Evolutionary conservation across 257 asterid genomes (phyloP), one percentile per base, ranked within the genome.

Genomic region (Penstemon davidsonii): DNA sequence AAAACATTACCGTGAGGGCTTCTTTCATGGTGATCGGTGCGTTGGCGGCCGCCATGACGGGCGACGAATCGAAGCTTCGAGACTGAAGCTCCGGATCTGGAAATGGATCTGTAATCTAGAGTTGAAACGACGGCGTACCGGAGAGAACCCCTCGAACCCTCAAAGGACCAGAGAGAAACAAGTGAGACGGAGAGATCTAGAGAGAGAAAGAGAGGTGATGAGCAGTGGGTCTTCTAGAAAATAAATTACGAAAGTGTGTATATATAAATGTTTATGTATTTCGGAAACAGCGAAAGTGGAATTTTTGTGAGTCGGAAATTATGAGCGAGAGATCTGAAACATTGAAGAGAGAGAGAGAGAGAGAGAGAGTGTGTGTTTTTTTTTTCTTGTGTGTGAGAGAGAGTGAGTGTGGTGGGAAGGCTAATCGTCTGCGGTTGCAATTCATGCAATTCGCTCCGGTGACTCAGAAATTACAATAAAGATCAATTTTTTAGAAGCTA

Each of bases 1-100:
- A 18, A 37, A 59, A 42, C 66, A 49, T 25, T 82, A 93, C 99
- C 96, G 99, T 93, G 9, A 93, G 97, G 69, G 92, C 73, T 79
- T 93, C 98, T 72, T 88, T 93, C 98, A 93, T 93, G 53, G 89
- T 84, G 92, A 93, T 93, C 91, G 99, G 99, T 75, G 99, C 99
- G 78, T 84, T 90, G 68, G 97, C 95, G 47, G 99, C 97, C 86
- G 99, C 97, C 99, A 93, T 93, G 89, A 79, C 68, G 71, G 75
- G 73, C 73, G 79, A 79, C 63, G 44, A 71, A 77, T 73, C 82
- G 59, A 77, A 78, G 77, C 73, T 81, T 68, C 78, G 66, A 74
- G 81, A 68, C 69, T 83, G 64, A 71, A 78, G 79, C 75, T 76
- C 81, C 74, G 83, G 92, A 88, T 88, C 90, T 79, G 80, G n/a